Conservation (phyloP, 257 asterid species). For the Ligustrum vulgare region DNA sequence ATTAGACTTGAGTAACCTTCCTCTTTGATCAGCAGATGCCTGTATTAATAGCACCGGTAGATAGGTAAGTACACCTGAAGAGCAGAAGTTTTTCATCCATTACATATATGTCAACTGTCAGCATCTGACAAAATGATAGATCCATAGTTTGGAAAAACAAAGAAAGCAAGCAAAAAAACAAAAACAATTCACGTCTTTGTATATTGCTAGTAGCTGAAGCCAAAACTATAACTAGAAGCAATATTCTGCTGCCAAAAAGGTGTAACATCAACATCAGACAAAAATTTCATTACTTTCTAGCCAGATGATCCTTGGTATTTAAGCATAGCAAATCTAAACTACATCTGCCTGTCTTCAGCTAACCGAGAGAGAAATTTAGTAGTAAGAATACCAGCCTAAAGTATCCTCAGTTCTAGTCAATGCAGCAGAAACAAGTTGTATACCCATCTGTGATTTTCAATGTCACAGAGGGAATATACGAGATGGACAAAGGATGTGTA, state of each 20-base stretch:
- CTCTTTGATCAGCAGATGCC: conserved; percentile 63
- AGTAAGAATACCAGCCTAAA: neutral
- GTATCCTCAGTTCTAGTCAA: neutral
- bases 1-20: conserved; percentile 55
- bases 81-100: neutral
- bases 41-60: conserved; percentile 9
- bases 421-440: neutral
- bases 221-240: neutral
- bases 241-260: neutral
- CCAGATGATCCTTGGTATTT: neutral
- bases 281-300: neutral
- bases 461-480: neutral
- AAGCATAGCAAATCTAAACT: neutral
- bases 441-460: neutral
- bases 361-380: neutral
- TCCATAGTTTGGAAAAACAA: neutral
- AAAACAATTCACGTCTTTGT: neutral
- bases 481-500: neutral
- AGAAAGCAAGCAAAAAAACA: neutral
- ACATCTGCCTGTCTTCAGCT: neutral
- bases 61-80: neutral
- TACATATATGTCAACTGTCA: neutral
- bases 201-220: too few species aligned
- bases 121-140: neutral
- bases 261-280: neutral